A percentile compares a stretch with the other conserved stretches of the same genome.
Evolutionary conservation across 345 rosid species (phyloP).

Genomic region (Ricinus communis): DNA sequence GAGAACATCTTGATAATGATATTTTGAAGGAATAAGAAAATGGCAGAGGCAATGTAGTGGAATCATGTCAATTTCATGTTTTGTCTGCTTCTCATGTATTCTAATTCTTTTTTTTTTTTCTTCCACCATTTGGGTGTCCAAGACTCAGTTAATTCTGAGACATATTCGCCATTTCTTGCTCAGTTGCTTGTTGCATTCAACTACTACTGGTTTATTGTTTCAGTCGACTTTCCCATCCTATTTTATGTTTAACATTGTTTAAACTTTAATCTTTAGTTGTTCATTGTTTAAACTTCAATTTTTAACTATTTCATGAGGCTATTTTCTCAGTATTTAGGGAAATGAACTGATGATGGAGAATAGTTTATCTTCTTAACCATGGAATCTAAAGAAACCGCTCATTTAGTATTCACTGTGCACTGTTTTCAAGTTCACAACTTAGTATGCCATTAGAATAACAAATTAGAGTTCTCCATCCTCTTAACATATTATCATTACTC

Average conservation of each 20-base stretch:
- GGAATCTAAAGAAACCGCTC: too few species aligned
- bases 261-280: background rate
- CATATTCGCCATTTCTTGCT: background rate
- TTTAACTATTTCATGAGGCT: too few species aligned
- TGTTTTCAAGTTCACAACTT: too few species aligned
- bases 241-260: background rate
- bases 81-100: background rate
- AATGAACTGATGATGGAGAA: too few species aligned
- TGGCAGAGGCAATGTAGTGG: background rate
- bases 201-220: background rate
- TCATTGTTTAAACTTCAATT: too few species aligned
- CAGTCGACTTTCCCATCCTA: background rate
- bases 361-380: too few species aligned
- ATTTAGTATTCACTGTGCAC: too few species aligned
- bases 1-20: background rate
- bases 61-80: background rate
- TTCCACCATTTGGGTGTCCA: too few species aligned
- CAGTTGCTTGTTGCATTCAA: background rate
- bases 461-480: background rate
- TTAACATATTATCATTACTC: conserved; percentile 15
- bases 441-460: too few species aligned
- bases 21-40: background rate
- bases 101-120: background rate
- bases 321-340: too few species aligned
- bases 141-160: too few species aligned